A percentile compares a stretch with the other conserved stretches of the same genome.
Evolutionary conservation across 202 grass and related monocot species (phyloP).

Genomic region (Panicum virgatum): DNA sequence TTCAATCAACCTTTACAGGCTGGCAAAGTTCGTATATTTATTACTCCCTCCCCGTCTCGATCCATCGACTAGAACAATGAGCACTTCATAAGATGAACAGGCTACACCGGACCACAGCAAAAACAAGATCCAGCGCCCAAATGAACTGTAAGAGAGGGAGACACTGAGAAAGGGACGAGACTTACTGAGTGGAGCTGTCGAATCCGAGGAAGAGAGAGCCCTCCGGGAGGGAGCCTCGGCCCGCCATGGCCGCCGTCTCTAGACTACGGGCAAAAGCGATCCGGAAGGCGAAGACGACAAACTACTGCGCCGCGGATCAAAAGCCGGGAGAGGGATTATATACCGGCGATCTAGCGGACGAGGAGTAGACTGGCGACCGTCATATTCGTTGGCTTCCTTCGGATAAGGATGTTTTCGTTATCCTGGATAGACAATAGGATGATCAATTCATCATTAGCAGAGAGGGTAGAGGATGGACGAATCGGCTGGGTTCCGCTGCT

Average conservation of each 20-base stretch:
- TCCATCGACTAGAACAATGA: background rate
- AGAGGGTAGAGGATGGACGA: background rate
- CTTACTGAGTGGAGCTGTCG: conserved; percentile 95
- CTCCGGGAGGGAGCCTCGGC: conserved; percentile 55
- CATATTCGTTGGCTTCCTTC: background rate
- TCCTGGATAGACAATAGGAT: background rate
- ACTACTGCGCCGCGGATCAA: background rate
- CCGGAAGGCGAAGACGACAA: background rate
- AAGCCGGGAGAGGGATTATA: background rate
- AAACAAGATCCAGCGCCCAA: background rate
- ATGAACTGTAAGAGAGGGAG: background rate
- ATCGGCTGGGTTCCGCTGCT: too few species aligned
- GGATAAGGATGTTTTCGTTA: conserved; percentile 38
- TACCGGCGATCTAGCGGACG: background rate
- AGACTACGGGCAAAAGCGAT: background rate
- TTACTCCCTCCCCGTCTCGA: too few species aligned
- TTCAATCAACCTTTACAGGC: background rate
- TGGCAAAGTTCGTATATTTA: background rate
- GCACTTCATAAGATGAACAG: background rate
- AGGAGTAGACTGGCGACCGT: background rate
- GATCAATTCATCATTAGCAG: background rate
- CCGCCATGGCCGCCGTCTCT: conserved; percentile 37
- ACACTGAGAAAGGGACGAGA: background rate
- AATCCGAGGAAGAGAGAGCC: conserved; percentile 86
- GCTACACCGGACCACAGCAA: background rate